These are phyloP conservation scores for Amphicarpaea edgeworthii DNA, from an alignment of 306 rosid genomes.

Conservation along the genomic window DNA sequence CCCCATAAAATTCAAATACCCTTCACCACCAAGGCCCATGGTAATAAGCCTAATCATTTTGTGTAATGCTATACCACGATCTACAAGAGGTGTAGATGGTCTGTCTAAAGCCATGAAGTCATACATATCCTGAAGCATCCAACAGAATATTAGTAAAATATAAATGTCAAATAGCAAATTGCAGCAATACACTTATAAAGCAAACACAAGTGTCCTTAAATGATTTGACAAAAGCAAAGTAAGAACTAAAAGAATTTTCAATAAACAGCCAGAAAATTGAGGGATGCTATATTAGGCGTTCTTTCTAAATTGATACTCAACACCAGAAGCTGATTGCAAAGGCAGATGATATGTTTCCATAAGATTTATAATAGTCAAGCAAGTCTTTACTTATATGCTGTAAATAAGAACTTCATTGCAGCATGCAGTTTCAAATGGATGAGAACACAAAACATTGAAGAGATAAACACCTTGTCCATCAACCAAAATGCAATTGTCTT, in stretches of 20 bases:
- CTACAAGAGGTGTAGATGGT: constrained; percentile 83
- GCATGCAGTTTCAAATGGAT: constrained; percentile 34
- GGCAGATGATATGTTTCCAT: constrained; percentile 30
- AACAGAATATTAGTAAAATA: constrained; percentile 38
- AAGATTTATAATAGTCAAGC: constrained; percentile 29
- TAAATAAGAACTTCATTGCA: constrained; percentile 32
- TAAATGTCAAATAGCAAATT: constrained; percentile 8
- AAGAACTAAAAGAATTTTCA: constrained; percentile 30
- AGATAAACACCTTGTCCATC: constrained; percentile 90
- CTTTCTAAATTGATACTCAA: constrained; percentile 30
- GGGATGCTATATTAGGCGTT: constrained; percentile 15
- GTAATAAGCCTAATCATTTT: constrained; percentile 99
- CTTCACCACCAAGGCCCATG: constrained; percentile 97
- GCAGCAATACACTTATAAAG: constrained; percentile 21
- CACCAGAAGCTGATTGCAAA: constrained; percentile 41
- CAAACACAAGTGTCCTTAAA: constrained; percentile 23
- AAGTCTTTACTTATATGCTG: constrained; percentile 30
- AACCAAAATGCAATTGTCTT: constrained; percentile 99
- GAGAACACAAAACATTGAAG: constrained; percentile 37
- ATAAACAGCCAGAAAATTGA: constrained; percentile 24
- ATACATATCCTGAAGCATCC: constrained; percentile 91
- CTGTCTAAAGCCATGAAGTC: constrained; percentile 90
- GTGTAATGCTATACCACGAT: constrained; percentile 98
- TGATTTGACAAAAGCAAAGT: constrained; percentile 26
- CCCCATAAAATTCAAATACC: constrained; percentile 98